Evolutionary conservation across 345 rosid species (phyloP), one percentile per base, ranked within the genome.

Genomic region (Bretschneidera sinensis): DNA sequence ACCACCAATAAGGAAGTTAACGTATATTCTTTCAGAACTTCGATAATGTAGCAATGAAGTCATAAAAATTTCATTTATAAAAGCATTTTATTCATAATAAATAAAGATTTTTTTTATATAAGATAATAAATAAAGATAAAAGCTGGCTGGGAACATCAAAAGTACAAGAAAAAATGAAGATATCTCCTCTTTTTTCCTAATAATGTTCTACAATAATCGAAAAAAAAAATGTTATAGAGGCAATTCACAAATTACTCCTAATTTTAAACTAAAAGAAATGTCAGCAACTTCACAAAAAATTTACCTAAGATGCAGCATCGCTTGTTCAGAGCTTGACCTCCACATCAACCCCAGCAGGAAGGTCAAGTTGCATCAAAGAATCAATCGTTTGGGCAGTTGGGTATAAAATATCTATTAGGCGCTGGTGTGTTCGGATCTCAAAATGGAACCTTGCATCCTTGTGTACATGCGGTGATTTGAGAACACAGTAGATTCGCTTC

Each of bases 381-480:
- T 94, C 99, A 7, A 90, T 94, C 0, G 97, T 90, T 60, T 94
- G 99, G 9, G 99, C 96, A 59, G 97, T 94, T 0, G 99, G 99
- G 79, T 85, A 86, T 28, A 90, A 83, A 76, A 94, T 88, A 66
- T 94, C 99, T 2, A 90, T 88, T 47, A 94, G 83, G 15, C 96
- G 85, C 61, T 90, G 97, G 73, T 90, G 99, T 24, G 99, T 90
- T 65, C 97, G 73, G 68, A 88, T 90, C 78, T 94, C 97, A 66
- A 90, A 90, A 72, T 94, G 97, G 64, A 90, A 90, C 80, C 99
- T 79, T 24, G 99, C 99, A 62, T 94, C 99, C 79, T 94, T 90
- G 83, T 90, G 92, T 51, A 94, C 99, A n/a, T 94, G 97, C 17
- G 97, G 97, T 51, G 99, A 94, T 78, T 88, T 90, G 51, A 94